Conservation (phyloP, 495 filamentous ascomycete genomes). For the Lasiosphaeris hirsuta region DNA sequence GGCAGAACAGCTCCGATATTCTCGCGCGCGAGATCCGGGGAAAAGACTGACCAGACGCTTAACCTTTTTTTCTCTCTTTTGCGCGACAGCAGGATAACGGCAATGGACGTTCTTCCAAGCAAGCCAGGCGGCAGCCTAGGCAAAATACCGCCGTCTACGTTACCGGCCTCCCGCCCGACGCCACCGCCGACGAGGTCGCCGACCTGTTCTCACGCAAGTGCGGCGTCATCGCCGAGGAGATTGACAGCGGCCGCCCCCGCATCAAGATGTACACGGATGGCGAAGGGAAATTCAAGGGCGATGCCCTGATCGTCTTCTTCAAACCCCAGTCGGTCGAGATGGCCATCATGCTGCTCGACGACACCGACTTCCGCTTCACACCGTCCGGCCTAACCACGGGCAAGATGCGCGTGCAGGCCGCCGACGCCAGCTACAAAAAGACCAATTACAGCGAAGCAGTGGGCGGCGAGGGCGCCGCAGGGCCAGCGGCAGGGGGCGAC, state of each 20-base stretch:
- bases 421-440: slow-evolving; percentile 87
- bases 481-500: slow-evolving; percentile 32
- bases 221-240: slow-evolving; percentile 92
- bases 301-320: slow-evolving; percentile 91
- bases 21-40: slow-evolving; percentile 14
- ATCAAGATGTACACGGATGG: slow-evolving; percentile 92
- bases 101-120: slow-evolving; percentile 22
- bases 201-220: slow-evolving; percentile 79
- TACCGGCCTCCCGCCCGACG: slow-evolving; percentile 77
- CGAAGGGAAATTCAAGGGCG: slow-evolving; percentile 82
- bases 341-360: slow-evolving; percentile 89
- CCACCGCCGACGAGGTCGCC: slow-evolving; percentile 72
- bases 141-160: slow-evolving; percentile 91
- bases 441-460: slow-evolving; percentile 37
- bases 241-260: slow-evolving; percentile 76
- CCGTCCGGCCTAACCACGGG: slow-evolving; percentile 45
- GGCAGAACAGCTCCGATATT: not conserved
- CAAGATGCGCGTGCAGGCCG: slow-evolving; percentile 76
- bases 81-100: slow-evolving; percentile 19
- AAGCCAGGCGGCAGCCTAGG: slow-evolving; percentile 44
- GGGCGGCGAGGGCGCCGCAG: slow-evolving; percentile 36
- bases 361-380: slow-evolving; percentile 75
- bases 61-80: slow-evolving; percentile 22
- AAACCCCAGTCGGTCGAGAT: slow-evolving; percentile 84
- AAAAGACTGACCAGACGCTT: slow-evolving; percentile 29